Base-by-base conservation (phyloP, 2,329 filamentous ascomycete genomes). In the Colletotrichum sp. region DNA sequence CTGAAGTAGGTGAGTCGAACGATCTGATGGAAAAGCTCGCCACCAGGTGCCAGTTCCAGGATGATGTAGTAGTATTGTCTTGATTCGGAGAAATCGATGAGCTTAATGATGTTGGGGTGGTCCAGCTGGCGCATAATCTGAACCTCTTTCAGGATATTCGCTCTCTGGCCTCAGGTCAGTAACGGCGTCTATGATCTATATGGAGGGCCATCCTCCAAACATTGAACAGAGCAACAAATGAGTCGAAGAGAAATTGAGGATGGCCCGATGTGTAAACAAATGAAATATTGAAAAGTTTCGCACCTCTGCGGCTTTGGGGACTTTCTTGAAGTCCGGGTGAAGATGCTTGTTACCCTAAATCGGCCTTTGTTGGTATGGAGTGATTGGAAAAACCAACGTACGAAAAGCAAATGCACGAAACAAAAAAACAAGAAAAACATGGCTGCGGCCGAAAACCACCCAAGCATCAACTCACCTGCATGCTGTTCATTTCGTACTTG, bases 401-500 rank as follows among this genome's bases (percentile, higher is more conserved):
- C 58, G 69, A 81, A 79, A 79, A 78, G 77, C 74, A 80, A 72
- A 75, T 74, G 79, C 77, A 76, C 76, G 75, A 76, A 38, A 18
- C 4, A 18, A 38, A 38, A 74, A 77, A 78, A 78, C 66, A 59
- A 73, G 74, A 79, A 80, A 79, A 78, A 36, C 63, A 69, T 73
- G 75, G 68, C 62, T 48, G 73, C 75, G 73, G 61, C 56, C 73
- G 73, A 67, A 52, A 69, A 77, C 74, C 74, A 74, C 64, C 72
- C 73, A 73, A 70, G 48, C 62, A 67, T 62, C 73, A 81, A 94
- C 96, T 91, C 91, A 99, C 97, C 95, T 98, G 97, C 89, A 94
- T 96, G 79, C 93, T 96, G 87, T 98, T 98, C 95, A 99, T 98
- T 87, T 99, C 97, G 84, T 95, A 98, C 87, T 98, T 98, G 82